phyloP scores from a whole-genome alignment of 805 yeast species.

The Kodamaea neixiangensis region DNA sequence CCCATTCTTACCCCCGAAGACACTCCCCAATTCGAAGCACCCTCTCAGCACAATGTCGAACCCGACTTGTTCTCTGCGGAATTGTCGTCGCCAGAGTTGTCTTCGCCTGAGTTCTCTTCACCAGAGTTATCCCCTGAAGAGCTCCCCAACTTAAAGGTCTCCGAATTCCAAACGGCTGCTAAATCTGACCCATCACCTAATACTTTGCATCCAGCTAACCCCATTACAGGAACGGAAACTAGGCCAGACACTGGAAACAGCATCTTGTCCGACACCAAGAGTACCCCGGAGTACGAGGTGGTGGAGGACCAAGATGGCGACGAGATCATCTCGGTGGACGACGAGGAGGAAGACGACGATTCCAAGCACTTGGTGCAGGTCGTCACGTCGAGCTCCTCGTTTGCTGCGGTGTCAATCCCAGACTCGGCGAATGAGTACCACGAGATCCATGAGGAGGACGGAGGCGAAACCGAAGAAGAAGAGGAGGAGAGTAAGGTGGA shows the following conservation, averaged over 20 bases:
- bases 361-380: slow-evolving; percentile 6
- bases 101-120: background rate
- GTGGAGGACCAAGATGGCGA: slow-evolving; percentile 4
- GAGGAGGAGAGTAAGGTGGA: slow-evolving; percentile 8
- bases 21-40: background rate
- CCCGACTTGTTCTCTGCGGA: background rate
- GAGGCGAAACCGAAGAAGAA: slow-evolving; percentile 10
- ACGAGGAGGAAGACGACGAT: slow-evolving; percentile 1
- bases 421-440: slow-evolving; percentile 22
- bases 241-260: background rate
- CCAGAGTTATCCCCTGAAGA: background rate
- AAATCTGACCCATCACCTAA: background rate
- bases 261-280: background rate
- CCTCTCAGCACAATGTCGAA: background rate
- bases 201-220: background rate
- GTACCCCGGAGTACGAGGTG: background rate
- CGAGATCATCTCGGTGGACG: background rate
- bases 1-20: background rate
- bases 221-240: slow-evolving; percentile 1
- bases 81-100: background rate
- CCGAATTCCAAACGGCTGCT: background rate
- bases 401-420: slow-evolving; percentile 39
- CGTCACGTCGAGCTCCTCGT: slow-evolving; percentile 32
- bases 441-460: slow-evolving; percentile 16
- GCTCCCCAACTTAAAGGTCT: background rate